Base-by-base conservation (phyloP, 441 rosid genomes). In the Pelargonium myrrhifolium region DNA sequence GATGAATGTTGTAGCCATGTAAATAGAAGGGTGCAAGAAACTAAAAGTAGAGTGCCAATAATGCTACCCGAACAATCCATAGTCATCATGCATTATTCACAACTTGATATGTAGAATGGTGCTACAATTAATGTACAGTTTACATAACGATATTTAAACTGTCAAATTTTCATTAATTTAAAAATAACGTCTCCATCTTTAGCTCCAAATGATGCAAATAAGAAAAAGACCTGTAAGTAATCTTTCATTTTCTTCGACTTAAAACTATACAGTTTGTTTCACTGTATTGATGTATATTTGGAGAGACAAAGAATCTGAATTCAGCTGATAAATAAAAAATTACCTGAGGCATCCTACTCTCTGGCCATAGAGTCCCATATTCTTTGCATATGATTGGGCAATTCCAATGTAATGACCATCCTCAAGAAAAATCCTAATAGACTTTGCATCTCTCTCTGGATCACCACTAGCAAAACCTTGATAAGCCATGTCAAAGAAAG, bases 381-480 rank as follows among this genome's bases (percentile, higher is more conserved):
- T 93, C 71, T 93, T 93, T 0, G 98, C 98, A 81, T 90, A 93
- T 39, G 98, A 93, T 75, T 93, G 97, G 56, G 98, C 81, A 69
- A 93, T 84, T 79, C 98, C 98, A 72, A 93, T 82, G 26, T 75
- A 80, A 79, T 90, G 97, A 61, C 98, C 95, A 72, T 93, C 98
- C 77, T 86, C 80, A 24, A 93, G 93, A 75, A 93, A 93, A 79
- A 93, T 93, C 80, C 97, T 84, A 69, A 93, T 90, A 61, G 98
- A 76, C 73, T 93, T 90, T 59, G 97, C 97, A 83, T 93, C 98
- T 77, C 81, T 90, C 68, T 79, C 93, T 40, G 98, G 97, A 79
- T 93, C 96, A 67, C 98, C 97, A 73, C 96, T 90, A n/a, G 98
- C 98, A 72, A 93, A 93, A 66, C 97, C 97, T 88, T 93, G 98